These are phyloP conservation scores for Boechera retrofracta DNA, from an alignment of 345 rosid species.

Conservation along the genomic window DNA sequence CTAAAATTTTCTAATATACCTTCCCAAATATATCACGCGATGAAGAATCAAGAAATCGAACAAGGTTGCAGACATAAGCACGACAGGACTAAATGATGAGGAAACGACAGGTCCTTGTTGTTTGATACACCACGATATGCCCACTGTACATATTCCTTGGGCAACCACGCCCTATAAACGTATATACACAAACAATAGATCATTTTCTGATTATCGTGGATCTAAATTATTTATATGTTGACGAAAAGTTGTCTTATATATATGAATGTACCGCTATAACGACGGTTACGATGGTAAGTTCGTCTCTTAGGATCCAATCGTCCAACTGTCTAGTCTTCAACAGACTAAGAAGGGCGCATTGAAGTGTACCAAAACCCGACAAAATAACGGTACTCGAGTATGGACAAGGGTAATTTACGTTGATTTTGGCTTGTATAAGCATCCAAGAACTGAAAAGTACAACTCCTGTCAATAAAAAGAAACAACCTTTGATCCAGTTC, in stretches of 20 bases:
- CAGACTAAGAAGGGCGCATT: constrained; percentile 54
- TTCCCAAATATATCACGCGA: constrained; percentile 41
- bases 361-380: constrained; percentile 62
- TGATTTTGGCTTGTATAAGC: constrained; percentile 59
- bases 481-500: constrained; percentile 57
- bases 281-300: constrained; percentile 50
- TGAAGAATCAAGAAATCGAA: constrained; percentile 45
- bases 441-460: constrained; percentile 58
- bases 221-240: background rate
- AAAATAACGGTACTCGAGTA: constrained; percentile 67
- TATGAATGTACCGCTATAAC: constrained; percentile 47
- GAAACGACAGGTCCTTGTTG: constrained; percentile 55
- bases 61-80: constrained; percentile 41
- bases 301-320: constrained; percentile 56
- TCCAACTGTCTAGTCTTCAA: constrained; percentile 45
- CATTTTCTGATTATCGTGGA: background rate
- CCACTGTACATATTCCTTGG: constrained; percentile 54
- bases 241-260: background rate
- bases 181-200: constrained; percentile 5
- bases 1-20: constrained; percentile 3
- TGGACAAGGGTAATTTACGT: constrained; percentile 56
- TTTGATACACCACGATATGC: constrained; percentile 54
- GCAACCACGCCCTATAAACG: constrained; percentile 42
- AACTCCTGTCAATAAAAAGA: constrained; percentile 45
- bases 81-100: constrained; percentile 50